phyloP scores from a whole-genome alignment of 202 grass and related monocot genomes.

The Panicum hallii region DNA sequence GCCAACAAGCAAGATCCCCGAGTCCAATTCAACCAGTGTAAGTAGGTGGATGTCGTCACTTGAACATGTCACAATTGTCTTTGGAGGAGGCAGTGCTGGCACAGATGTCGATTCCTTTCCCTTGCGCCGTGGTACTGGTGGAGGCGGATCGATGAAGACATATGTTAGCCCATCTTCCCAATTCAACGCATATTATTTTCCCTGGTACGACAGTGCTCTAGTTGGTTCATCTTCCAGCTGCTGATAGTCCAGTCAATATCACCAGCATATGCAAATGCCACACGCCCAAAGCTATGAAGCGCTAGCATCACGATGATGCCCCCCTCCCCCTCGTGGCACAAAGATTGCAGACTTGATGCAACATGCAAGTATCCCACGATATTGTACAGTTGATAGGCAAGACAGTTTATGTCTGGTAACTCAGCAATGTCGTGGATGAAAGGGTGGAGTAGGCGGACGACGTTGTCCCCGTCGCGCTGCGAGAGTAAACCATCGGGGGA shows the following conservation, averaged over 20 bases:
- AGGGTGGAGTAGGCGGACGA: slow-evolving; percentile 18
- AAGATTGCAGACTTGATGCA: background rate
- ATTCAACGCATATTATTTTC: slow-evolving; percentile 28
- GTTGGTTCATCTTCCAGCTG: background rate
- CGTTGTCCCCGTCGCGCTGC: background rate
- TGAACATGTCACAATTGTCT: slow-evolving; percentile 2
- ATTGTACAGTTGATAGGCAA: background rate
- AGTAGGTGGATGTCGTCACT: slow-evolving; percentile 10
- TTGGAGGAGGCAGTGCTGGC: background rate
- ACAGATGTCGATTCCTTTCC: background rate
- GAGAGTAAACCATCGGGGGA: slow-evolving; percentile 22
- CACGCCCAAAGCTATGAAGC: background rate
- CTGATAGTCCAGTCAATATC: slow-evolving; percentile 3
- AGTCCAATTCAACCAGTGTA: slow-evolving; percentile 29
- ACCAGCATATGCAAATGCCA: background rate
- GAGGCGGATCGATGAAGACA: background rate
- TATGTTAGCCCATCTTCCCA: background rate
- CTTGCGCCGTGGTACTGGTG: background rate
- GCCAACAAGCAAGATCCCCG: slow-evolving; percentile 3
- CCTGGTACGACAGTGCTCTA: background rate
- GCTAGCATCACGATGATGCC: background rate
- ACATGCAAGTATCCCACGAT: background rate
- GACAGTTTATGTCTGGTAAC: background rate
- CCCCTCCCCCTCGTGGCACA: background rate
- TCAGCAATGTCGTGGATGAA: slow-evolving; percentile 29